Conservation (phyloP, 345 rosid genomes). For the Cardamine occulta region DNA sequence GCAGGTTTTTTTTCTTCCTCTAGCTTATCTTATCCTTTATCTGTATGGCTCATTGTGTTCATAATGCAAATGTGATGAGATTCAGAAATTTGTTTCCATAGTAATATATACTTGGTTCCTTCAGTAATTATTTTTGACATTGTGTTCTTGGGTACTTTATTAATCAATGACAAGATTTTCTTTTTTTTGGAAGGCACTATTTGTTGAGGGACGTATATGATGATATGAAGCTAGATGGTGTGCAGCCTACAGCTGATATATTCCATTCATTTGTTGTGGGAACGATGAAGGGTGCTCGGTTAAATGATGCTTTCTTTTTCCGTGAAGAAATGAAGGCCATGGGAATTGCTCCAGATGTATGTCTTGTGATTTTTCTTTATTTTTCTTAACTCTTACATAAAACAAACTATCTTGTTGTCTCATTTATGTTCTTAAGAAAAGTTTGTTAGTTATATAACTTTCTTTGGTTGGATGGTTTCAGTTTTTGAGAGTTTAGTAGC, state of each 20-base stretch:
- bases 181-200: conserved; percentile 50
- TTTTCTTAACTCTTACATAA: neutral
- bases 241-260: conserved; percentile 76
- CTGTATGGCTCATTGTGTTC: neutral
- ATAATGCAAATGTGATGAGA: neutral
- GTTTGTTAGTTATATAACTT: neutral
- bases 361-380: conserved; percentile 23
- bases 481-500: conserved; percentile 4
- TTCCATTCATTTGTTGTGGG: conserved; percentile 83
- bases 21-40: conserved; percentile 3
- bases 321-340: conserved; percentile 83
- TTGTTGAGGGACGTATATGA: conserved; percentile 84
- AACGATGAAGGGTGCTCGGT: conserved; percentile 83
- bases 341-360: conserved; percentile 94
- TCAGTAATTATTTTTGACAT: neutral
- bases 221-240: conserved; percentile 94
- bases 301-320: conserved; percentile 84
- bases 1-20: conserved; percentile 53
- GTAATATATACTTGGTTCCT: neutral
- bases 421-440: neutral
- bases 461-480: neutral
- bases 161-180: neutral
- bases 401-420: neutral
- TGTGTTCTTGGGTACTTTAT: neutral
- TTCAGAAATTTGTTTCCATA: neutral